phyloP scores from a whole-genome alignment of 495 filamentous ascomycete species.

The Geoglossum glabrum region DNA sequence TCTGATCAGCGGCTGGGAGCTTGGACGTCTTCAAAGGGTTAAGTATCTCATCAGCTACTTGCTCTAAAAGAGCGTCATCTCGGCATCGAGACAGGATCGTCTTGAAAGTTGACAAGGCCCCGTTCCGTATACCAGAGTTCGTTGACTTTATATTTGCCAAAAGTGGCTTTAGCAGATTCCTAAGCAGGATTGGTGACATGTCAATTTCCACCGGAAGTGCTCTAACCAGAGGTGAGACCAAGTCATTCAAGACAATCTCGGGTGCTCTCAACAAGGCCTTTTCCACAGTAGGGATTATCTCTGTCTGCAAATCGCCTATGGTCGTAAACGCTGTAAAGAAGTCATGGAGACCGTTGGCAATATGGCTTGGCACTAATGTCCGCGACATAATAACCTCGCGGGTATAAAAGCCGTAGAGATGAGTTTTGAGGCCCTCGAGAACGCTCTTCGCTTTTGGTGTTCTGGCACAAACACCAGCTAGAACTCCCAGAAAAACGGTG shows the following conservation, averaged over 20 bases:
- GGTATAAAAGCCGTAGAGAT: conserved; percentile 59
- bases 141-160: conserved; percentile 78
- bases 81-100: conserved; percentile 36
- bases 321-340: conserved; percentile 66
- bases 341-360: conserved; percentile 53
- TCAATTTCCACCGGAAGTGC: conserved; percentile 52
- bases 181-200: conserved; percentile 47
- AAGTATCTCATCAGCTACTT: conserved; percentile 56
- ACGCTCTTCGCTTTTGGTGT: conserved; percentile 25
- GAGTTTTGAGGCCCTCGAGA: conserved; percentile 41
- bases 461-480: conserved; percentile 68
- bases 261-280: conserved; percentile 76
- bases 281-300: conserved; percentile 64
- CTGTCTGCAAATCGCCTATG: conserved; percentile 49
- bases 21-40: conserved; percentile 62
- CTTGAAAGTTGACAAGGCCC: conserved; percentile 52
- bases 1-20: conserved; percentile 60
- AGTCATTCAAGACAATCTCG: conserved; percentile 63
- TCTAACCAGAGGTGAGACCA: conserved; percentile 47
- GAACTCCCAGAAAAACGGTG: conserved; percentile 57
- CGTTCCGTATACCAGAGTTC: conserved; percentile 53
- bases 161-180: conserved; percentile 61
- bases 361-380: conserved; percentile 44
- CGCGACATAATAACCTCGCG: conserved; percentile 73
- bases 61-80: conserved; percentile 32